Evolutionary conservation across 2,329 filamentous ascomycete genomes (phyloP), one percentile per base, ranked within the genome.

Genomic region (Diaporthe humulicola): DNA sequence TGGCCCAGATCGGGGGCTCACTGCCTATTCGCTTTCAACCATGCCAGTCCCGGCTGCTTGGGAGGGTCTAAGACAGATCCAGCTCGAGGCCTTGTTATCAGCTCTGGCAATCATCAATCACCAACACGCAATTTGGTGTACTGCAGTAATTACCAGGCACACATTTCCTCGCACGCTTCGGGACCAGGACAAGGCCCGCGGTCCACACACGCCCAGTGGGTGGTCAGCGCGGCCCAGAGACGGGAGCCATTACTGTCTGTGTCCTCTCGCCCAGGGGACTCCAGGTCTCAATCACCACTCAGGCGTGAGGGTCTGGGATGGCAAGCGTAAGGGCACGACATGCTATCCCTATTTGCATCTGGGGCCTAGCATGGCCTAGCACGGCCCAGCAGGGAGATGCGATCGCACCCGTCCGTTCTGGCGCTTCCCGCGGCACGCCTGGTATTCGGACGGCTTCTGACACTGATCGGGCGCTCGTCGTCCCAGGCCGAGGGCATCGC

Each of bases 101-200:
- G 52, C 69, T 71, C 69, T 71, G 40, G 15, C 6, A 50, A 33
- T 45, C n/a, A 12, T 12, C 1, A 48, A 48, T 45, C 50, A 54
- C n/a, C 36, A 38, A 48, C 60, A 73, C 8, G 19, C n/a, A 48
- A n/a, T 56, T 7, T 30, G n/a, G 48, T 52, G 45, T 22, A 57
- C n/a, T n/a, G n/a, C n/a, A n/a, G n/a, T 33, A 57, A 22, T 19
- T 19, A 15, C 15, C 38, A 45, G 58, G 40, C 40, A 66, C 54
- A 70, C 52, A 61, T 30, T 36, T 58, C 17, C 33, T 56, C 61
- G 42, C 42, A 25, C 61, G 19, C 28, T 45, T 33, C 28, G 33
- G 70, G 72, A 74, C 73, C 58, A 74, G 73, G 74, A 76, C 74
- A 72, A 69, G 74, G 74, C n/a, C 58, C 33, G 74, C 74, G 73